Evolutionary conservation across 179 eudicot species (phyloP), one percentile per base, ranked within the genome.

Genomic region (Sideroxylon spinosum): DNA sequence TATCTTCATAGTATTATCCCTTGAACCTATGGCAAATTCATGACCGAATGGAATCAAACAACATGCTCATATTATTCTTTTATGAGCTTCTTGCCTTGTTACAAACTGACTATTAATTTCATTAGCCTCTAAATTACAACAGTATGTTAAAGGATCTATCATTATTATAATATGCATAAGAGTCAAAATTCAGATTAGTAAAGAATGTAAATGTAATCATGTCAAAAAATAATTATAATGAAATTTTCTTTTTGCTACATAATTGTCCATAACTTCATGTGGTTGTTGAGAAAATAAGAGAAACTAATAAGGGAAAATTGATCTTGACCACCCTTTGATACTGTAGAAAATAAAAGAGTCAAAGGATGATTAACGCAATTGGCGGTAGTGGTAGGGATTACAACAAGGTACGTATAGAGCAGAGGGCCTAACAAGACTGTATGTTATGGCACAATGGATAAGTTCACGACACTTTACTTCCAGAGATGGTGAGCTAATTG

Each of bases 1-100:
- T 37, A 95, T 87, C 74, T 95, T 95, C 52, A 95, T 90, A 0
- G 92, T 90, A 81, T 93, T 95, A 86, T 95, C 98, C 85, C 98
- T 85, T 32, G 98, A 95, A 56, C 98, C 95, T 0, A 97, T 95
- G 68, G 97, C 97, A 53, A 93, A 95, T 81, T 95, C 89, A 29
- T 90, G 92, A 50, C 87, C 83, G 55, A 85, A 91, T 23, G 97
- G 97, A 80, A 91, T 95, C 98, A 97, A 95, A 26, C 95, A 88
- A 80, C 98, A 93, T 20, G 95, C 83, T 97, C 98, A 95, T 89
- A 95, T 92, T 63, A 95, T 93, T 78, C 98, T 83, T 84, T 95
- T 95, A 87, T 95, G 97, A 8, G 94, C 98, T 81, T 93, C 97
- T 81, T 91, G 97, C 85, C 87, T 89, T 13, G 84, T 79, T 76